Base-by-base conservation (phyloP, 495 filamentous ascomycete genomes). In the Trypethelium eluteriae region DNA sequence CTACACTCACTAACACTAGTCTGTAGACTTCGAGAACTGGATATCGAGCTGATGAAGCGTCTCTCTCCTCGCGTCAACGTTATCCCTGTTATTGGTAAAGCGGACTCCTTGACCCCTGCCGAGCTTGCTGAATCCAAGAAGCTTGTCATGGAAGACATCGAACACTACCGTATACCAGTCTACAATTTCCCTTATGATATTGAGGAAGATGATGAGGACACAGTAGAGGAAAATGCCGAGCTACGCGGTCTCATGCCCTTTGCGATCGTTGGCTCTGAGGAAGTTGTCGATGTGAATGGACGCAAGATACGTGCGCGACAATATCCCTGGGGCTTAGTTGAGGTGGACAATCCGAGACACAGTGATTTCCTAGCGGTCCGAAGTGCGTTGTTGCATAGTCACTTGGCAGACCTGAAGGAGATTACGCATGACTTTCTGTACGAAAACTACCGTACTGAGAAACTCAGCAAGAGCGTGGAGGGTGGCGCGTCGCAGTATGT, bases 101-200 rank as follows among this genome's bases (percentile, higher is more conserved):
- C 94, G 74, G 94, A 98, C 75, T 93, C 94, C 38, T 89, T 98
- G 66, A 98, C 94, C 61, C 95, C 95, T 57, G 88, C 90, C 63
- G 94, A 98, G 80, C 86, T 98, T 64, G 94, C 94, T 65, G 95
- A 98, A 78, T 97, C 93, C 47, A 98, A 98, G 86, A 98, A 97
- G 82, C 83, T 98, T 63, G 92, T 98, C 73, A 98, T 98, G 95
- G 94, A 98, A 81, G 94, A 98, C 74, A 98, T 98, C 70, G 94
- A 98, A 77, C 94, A 98, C 79, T 98, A 98, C 84, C 90, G 94
- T 77, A 98, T 98, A 72, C 94, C 94, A 46, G 95, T 98, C 71
- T 98, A 98, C 86, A 98, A 98, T 85, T 98, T 98, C 84, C 94
- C 94, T 39, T 98, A 98, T 81, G 94, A 98, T 75, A 94, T 98